Base-by-base conservation (phyloP, 2,329 filamentous ascomycete genomes). In the Epichloe uncinata region DNA sequence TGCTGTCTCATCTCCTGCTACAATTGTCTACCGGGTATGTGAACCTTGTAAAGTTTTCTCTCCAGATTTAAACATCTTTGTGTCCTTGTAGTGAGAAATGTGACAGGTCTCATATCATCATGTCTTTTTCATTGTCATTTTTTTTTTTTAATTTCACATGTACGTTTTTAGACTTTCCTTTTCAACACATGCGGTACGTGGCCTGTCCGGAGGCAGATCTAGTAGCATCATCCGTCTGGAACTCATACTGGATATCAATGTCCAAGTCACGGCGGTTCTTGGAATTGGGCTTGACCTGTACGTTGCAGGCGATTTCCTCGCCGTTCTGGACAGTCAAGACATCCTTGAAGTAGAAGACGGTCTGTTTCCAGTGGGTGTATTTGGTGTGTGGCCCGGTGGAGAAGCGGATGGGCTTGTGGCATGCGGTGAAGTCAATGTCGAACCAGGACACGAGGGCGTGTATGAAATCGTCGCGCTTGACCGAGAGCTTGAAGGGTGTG, bases 311-410 rank as follows among this genome's bases (percentile, higher is more conserved):
- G 53, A 98, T 76, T 61, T 79, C 75, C 74, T 98, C 93, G 51
- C 85, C 88, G 63, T 87, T 78, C 68, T 95, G 84, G 37, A 95
- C 89, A 16, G 90, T 97, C 56, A 98, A 73, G 35, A 95, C 87
- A 59, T 98, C 90, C 62, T 86, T 81, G 55, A 98, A 77, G 73
- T 98, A 98, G 73, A 98, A 97, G 55, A 98, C 93, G 12, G 93
- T 98, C 75, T 98, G 93, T 75, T 98, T 98, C 93, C 93, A 98
- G 78, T 98, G 93, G 16, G 93, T 98, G 73, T 97, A 97, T 73
- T 96, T 97, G 60, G 91, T 94, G 72, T 97, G 93, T 30, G 93
- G 93, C 20, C 93, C 93, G 16, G 93, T 98, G 49, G 87, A 95
- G 78, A 98, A 98, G 63, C 84, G 81, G 64, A 98, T 89, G 34